Evolutionary conservation across 257 asterid species (phyloP).

Genomic region (Petunia axillaris): DNA sequence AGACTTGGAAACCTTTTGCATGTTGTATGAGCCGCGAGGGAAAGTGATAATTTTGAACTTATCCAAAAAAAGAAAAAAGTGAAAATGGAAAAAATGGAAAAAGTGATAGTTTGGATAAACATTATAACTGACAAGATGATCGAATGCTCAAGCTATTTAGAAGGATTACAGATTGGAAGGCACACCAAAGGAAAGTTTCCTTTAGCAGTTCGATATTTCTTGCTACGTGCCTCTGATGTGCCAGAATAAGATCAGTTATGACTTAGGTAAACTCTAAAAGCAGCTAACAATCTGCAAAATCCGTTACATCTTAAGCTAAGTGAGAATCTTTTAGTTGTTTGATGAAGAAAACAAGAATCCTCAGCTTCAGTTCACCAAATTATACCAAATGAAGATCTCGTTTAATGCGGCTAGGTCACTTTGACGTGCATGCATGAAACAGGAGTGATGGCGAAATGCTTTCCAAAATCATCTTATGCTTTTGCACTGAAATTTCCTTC

Average conservation of each 20-base stretch:
- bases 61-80: neutral
- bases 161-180: neutral
- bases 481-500: too few relatives aligned
- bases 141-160: neutral
- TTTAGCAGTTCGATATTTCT: neutral
- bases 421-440: too few relatives aligned
- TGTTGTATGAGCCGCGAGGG: neutral
- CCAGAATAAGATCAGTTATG: neutral
- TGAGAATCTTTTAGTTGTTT: neutral
- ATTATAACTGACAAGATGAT: neutral
- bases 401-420: too few relatives aligned
- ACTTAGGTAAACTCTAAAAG: neutral
- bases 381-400: neutral
- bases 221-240: neutral
- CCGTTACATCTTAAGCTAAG: neutral
- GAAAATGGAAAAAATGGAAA: neutral
- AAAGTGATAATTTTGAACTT: neutral
- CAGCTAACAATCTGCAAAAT: neutral
- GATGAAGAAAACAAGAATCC: too few relatives aligned
- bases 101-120: neutral
- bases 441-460: too few relatives aligned
- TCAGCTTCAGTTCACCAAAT: too few relatives aligned
- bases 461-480: too few relatives aligned
- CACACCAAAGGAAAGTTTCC: neutral
- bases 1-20: neutral